phyloP scores from a whole-genome alignment of 768 basidiomycete species.

The Amanita phalloides region DNA sequence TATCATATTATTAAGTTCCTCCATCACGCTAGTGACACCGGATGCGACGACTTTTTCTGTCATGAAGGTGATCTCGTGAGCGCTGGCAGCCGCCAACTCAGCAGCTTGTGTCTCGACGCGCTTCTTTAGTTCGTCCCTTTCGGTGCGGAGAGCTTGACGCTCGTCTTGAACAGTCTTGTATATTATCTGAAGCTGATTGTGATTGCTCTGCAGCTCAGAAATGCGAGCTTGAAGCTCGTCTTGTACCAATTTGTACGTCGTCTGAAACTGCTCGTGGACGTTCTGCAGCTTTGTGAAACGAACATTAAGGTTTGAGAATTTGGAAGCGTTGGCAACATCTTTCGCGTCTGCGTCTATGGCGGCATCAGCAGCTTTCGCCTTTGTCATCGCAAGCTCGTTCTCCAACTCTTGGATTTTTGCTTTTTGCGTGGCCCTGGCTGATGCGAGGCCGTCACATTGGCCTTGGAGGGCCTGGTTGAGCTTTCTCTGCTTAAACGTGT shows the following conservation, averaged over 20 bases:
- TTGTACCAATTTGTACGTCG: neutral
- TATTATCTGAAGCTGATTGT: neutral
- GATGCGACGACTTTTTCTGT: neutral
- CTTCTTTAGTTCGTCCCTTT: neutral
- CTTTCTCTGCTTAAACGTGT: neutral
- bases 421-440: neutral
- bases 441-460: neutral
- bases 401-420: neutral
- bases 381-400: neutral
- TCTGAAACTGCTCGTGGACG: neutral
- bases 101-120: neutral
- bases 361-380: neutral
- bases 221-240: neutral
- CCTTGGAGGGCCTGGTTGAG: neutral
- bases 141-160: neutral
- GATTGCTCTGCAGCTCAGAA: neutral
- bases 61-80: slow-evolving; percentile 1
- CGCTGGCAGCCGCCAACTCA: neutral
- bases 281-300: neutral
- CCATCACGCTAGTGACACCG: neutral
- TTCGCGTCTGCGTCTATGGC: too few relatives aligned
- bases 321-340: neutral
- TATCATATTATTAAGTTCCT: neutral
- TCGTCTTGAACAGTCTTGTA: neutral
- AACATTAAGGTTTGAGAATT: neutral